These are phyloP conservation scores for Calonectria pteridis DNA, from an alignment of 2,329 filamentous ascomycete genomes.

Conservation along the genomic window DNA sequence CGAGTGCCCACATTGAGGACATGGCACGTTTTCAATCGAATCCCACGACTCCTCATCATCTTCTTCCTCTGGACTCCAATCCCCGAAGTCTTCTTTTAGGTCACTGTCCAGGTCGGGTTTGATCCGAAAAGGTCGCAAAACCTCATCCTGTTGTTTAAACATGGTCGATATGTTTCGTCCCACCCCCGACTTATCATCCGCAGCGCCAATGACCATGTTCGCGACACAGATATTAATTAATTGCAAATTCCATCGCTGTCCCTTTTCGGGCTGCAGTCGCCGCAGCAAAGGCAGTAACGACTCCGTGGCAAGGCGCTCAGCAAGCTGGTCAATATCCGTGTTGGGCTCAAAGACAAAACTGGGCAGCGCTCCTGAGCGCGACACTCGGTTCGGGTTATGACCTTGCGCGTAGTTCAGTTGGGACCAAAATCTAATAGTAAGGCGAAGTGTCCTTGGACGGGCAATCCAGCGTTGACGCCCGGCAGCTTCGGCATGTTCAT, in stretches of 20 bases:
- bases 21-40: conserved; percentile 48
- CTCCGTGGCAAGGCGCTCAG: conserved; percentile 78
- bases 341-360: conserved; percentile 77
- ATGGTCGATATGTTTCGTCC: conserved; percentile 85
- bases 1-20: conserved; percentile 63
- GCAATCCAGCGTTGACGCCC: conserved; percentile 75
- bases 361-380: conserved; percentile 80
- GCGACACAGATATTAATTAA: conserved; percentile 89
- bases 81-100: conserved; percentile 47
- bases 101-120: conserved; percentile 47
- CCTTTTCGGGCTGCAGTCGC: conserved; percentile 76
- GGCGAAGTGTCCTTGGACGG: conserved; percentile 82
- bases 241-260: conserved; percentile 80
- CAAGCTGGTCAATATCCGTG: conserved; percentile 69
- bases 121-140: conserved; percentile 75
- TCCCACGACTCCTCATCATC: conserved; percentile 47
- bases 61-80: conserved; percentile 33
- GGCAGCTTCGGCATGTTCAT: conserved; percentile 51
- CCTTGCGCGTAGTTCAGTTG: conserved; percentile 56
- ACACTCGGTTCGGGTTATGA: conserved; percentile 77
- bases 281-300: conserved; percentile 79
- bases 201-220: conserved; percentile 78
- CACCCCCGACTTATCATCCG: conserved; percentile 62
- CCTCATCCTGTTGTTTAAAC: conserved; percentile 81
- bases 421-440: conserved; percentile 77